These are phyloP conservation scores for Scedosporium boydii DNA, from an alignment of 2,329 filamentous ascomycete genomes.

Conservation along the genomic window DNA sequence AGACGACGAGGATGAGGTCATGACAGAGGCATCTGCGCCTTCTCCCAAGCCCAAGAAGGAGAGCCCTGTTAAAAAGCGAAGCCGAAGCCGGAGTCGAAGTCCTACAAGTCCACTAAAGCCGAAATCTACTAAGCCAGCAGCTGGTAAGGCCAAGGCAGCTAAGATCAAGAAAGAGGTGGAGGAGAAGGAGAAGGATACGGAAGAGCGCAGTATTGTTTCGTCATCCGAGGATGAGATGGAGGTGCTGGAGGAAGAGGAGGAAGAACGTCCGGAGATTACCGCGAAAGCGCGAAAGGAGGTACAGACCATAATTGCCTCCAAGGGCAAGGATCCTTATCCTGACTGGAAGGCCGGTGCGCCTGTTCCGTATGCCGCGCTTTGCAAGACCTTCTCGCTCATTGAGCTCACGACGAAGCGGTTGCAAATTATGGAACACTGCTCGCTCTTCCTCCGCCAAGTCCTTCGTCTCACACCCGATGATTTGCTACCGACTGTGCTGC, in stretches of 20 bases:
- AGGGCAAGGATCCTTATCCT: slow-evolving; percentile 77
- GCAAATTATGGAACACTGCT: slow-evolving; percentile 80
- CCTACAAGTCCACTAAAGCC: background rate
- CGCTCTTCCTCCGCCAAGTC: slow-evolving; percentile 88
- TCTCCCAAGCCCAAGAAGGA: slow-evolving; percentile 10
- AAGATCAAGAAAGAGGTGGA: slow-evolving; percentile 31
- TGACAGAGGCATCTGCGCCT: slow-evolving; percentile 6
- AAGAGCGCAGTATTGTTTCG: slow-evolving; percentile 27
- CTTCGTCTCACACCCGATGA: slow-evolving; percentile 81
- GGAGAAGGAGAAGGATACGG: slow-evolving; percentile 34
- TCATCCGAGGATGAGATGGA: slow-evolving; percentile 42
- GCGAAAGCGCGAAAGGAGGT: slow-evolving; percentile 73
- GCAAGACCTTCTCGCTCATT: slow-evolving; percentile 86
- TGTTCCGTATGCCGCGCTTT: slow-evolving; percentile 89
- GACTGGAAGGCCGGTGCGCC: slow-evolving; percentile 87
- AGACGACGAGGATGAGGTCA: slow-evolving; percentile 40
- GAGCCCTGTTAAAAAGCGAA: background rate
- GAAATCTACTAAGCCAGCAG: slow-evolving; percentile 13
- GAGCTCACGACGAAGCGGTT: slow-evolving; percentile 91
- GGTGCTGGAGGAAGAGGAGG: slow-evolving; percentile 37
- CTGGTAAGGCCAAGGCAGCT: slow-evolving; percentile 17
- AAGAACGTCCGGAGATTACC: slow-evolving; percentile 59
- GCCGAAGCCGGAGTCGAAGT: background rate
- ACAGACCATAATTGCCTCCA: slow-evolving; percentile 44
- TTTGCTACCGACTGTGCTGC: slow-evolving; percentile 74